A percentile compares a stretch with the other conserved stretches of the same genome.
phyloP scores from a whole-genome alignment of 2,329 filamentous ascomycete species.

The Peltaster fructicola region DNA sequence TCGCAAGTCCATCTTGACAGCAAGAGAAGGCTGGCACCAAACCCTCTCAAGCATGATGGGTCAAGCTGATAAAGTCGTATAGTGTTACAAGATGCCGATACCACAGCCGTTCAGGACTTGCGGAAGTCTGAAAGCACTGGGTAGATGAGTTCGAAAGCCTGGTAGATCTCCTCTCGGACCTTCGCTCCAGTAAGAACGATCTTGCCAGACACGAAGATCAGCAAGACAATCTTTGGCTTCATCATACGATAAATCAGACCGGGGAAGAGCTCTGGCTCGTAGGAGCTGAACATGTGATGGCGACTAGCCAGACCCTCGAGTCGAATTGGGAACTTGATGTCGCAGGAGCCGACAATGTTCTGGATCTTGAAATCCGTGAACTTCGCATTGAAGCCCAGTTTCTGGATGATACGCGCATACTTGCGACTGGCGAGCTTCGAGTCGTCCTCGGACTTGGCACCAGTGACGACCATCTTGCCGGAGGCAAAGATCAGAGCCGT shows the following conservation, averaged over 20 bases:
- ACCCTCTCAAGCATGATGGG: conserved; percentile 12
- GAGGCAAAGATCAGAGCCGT: conserved; percentile 95
- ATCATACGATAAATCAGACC: conserved; percentile 99
- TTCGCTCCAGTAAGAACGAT: conserved; percentile 96
- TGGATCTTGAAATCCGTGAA: conserved; percentile 99
- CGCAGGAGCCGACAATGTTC: conserved; percentile 96
- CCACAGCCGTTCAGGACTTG: conserved; percentile 11
- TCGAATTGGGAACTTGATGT: conserved; percentile 98
- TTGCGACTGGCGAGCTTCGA: conserved; percentile 93
- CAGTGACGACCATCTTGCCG: conserved; percentile 98
- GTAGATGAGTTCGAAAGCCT: conserved; percentile 94
- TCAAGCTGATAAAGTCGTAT: conserved; percentile 13
- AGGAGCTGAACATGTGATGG: conserved; percentile 98
- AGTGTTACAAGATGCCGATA: conserved; percentile 5
- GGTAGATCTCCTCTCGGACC: conserved; percentile 94
- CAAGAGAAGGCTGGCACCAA: conserved; percentile 14
- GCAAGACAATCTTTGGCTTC: conserved; percentile 94
- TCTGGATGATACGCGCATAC: conserved; percentile 98
- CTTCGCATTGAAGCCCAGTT: conserved; percentile 97
- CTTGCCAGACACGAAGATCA: conserved; percentile 97
- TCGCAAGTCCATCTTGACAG: conserved; percentile 2
- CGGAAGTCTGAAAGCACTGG: conserved; percentile 55
- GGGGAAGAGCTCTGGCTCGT: conserved; percentile 95
- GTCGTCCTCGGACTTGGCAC: conserved; percentile 94
- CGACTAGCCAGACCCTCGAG: conserved; percentile 87